Evolutionary conservation across 257 asterid species (phyloP).

Genomic region (Solanum bulbocastanum): DNA sequence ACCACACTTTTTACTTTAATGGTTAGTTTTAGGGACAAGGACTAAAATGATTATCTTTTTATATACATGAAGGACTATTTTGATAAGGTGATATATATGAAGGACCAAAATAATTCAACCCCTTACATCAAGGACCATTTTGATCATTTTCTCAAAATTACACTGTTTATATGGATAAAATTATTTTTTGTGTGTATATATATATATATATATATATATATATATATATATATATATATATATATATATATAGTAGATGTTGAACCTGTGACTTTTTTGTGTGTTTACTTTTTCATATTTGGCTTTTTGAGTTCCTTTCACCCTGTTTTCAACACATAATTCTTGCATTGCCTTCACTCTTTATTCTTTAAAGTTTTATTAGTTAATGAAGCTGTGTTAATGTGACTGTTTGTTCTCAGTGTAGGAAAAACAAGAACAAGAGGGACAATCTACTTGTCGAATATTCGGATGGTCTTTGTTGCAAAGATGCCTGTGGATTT

Average conservation of each 20-base stretch:
- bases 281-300: too few species aligned
- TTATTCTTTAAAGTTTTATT: not conserved
- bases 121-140: too few species aligned
- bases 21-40: too few species aligned
- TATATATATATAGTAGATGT: too few species aligned
- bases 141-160: too few species aligned
- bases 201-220: too few species aligned
- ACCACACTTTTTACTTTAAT: too few species aligned
- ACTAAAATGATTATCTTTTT: too few species aligned
- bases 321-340: not conserved
- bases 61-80: too few species aligned
- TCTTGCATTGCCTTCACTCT: not conserved
- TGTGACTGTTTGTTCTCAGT: constrained; percentile 19
- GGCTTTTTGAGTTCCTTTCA: not conserved
- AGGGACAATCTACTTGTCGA: constrained; percentile 85
- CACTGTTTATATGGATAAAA: not conserved
- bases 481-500: constrained; percentile 64
- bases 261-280: not conserved
- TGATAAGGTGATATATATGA: too few species aligned
- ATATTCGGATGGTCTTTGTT: constrained; percentile 90
- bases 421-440: constrained; percentile 66
- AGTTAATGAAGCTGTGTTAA: not conserved
- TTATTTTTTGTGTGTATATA: not conserved
- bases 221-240: too few species aligned
- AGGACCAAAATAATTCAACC: too few species aligned